Conservation (phyloP, 2,329 filamentous ascomycete species). For the Nectriaceae sp. region DNA sequence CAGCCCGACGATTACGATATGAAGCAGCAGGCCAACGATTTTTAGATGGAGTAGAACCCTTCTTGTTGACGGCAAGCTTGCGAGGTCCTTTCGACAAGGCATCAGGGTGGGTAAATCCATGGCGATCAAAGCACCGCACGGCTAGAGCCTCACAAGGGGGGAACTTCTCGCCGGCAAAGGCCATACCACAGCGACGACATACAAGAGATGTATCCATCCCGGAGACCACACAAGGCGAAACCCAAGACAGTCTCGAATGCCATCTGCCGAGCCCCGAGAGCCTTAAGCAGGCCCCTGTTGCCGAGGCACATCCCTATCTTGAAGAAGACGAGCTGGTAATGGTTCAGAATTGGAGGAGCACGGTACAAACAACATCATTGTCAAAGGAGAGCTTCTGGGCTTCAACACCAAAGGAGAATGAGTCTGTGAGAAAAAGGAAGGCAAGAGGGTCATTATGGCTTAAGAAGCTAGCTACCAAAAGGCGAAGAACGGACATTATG, state of each 20-base stretch:
- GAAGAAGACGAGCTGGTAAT: constrained; percentile 33
- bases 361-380: constrained; percentile 14
- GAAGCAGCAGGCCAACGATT: constrained; percentile 61
- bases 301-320: constrained; percentile 31
- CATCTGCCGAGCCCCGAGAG: constrained; percentile 46
- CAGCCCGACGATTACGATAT: constrained; percentile 52
- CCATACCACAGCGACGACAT: constrained; percentile 12
- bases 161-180: constrained; percentile 20
- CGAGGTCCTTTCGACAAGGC: constrained; percentile 59
- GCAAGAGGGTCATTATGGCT: constrained; percentile 34
- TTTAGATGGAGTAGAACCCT: constrained; percentile 55
- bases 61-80: constrained; percentile 61
- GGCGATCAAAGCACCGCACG: constrained; percentile 33
- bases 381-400: constrained; percentile 24
- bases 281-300: constrained; percentile 35
- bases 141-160: constrained; percentile 5
- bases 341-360: constrained; percentile 36
- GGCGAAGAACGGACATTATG: constrained; percentile 22
- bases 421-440: constrained; percentile 26
- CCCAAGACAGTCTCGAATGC: constrained; percentile 32
- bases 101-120: constrained; percentile 37
- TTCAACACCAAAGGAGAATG: constrained; percentile 14
- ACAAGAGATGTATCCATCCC: constrained; percentile 18
- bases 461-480: constrained; percentile 33
- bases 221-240: constrained; percentile 10